phyloP scores from a whole-genome alignment of 805 yeast genomes.

The Metschnikowia lochheadii region DNA sequence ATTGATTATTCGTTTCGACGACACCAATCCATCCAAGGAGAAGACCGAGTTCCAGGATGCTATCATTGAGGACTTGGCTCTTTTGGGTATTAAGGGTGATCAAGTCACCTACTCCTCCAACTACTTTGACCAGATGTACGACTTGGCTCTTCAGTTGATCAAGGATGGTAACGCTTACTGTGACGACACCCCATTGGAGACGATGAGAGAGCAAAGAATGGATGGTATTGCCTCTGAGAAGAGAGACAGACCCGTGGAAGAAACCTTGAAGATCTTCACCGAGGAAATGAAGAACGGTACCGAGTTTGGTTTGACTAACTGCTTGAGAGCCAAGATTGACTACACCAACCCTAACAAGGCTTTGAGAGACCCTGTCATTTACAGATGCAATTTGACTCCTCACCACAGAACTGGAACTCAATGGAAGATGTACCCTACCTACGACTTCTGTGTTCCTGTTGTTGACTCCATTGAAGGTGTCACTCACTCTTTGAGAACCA shows the following conservation, averaged over 20 bases:
- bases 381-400: conserved; percentile 95
- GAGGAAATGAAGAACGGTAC: conserved; percentile 94
- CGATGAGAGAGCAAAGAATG: conserved; percentile 98
- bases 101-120: conserved; percentile 84
- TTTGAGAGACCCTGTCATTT: conserved; percentile 95
- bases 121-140: conserved; percentile 90
- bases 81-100: conserved; percentile 93
- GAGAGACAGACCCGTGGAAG: conserved; percentile 91
- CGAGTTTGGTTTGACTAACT: conserved; percentile 85
- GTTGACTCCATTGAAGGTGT: conserved; percentile 96
- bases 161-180: conserved; percentile 96
- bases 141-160: conserved; percentile 78
- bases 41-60: conserved; percentile 92
- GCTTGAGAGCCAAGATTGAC: conserved; percentile 96
- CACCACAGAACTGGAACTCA: conserved; percentile 91
- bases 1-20: conserved; percentile 94
- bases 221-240: conserved; percentile 91
- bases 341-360: conserved; percentile 90
- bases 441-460: conserved; percentile 97
- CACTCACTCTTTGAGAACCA: conserved; percentile 96
- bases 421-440: conserved; percentile 98
- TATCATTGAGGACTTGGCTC: conserved; percentile 84
- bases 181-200: conserved; percentile 91
- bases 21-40: conserved; percentile 97
- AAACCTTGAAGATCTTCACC: conserved; percentile 78